Percentiles rank a stretch among this genome's conserved stretches.
Evolutionary conservation across 805 yeast genomes (phyloP).

Genomic region (Millerozyma miso): DNA sequence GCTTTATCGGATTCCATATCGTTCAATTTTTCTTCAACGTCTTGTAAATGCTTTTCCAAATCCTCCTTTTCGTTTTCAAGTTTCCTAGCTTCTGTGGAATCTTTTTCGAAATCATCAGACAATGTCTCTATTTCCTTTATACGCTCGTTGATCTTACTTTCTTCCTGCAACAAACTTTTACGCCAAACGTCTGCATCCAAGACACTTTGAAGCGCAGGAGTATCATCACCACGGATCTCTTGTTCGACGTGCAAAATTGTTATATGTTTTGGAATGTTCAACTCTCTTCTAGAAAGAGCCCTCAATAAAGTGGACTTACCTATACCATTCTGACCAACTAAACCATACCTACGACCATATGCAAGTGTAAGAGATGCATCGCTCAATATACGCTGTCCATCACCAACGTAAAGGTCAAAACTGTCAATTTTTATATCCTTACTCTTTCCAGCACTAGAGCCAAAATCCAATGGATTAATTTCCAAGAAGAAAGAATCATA

Average conservation of each 20-base stretch:
- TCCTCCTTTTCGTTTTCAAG: constrained; percentile 90
- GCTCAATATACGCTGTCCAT: constrained; percentile 86
- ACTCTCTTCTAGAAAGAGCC: constrained; percentile 90
- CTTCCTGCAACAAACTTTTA: constrained; percentile 78
- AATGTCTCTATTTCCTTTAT: constrained; percentile 69
- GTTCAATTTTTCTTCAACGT: constrained; percentile 72
- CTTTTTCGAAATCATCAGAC: constrained; percentile 69
- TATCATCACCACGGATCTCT: constrained; percentile 92
- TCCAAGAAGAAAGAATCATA: constrained; percentile 94
- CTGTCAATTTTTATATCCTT: constrained; percentile 92
- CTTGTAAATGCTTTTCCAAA: constrained; percentile 71
- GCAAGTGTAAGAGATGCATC: constrained; percentile 85
- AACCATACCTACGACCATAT: constrained; percentile 92
- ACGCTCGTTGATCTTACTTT: constrained; percentile 67
- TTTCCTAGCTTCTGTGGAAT: constrained; percentile 66
- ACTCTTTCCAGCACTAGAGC: constrained; percentile 83
- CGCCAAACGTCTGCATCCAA: constrained; percentile 99
- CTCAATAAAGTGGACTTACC: constrained; percentile 94
- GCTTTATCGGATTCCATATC: constrained; percentile 98
- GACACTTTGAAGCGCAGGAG: constrained; percentile 88
- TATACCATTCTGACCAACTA: constrained; percentile 98
- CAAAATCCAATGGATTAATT: constrained; percentile 91
- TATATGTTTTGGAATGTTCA: constrained; percentile 91
- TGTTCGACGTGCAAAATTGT: constrained; percentile 96
- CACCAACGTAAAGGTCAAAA: constrained; percentile 93